Percentiles rank a stretch among this genome's conserved stretches.
These are phyloP conservation scores for Didymella segeticola DNA, from an alignment of 2,329 filamentous ascomycete species.

Conservation along the genomic window DNA sequence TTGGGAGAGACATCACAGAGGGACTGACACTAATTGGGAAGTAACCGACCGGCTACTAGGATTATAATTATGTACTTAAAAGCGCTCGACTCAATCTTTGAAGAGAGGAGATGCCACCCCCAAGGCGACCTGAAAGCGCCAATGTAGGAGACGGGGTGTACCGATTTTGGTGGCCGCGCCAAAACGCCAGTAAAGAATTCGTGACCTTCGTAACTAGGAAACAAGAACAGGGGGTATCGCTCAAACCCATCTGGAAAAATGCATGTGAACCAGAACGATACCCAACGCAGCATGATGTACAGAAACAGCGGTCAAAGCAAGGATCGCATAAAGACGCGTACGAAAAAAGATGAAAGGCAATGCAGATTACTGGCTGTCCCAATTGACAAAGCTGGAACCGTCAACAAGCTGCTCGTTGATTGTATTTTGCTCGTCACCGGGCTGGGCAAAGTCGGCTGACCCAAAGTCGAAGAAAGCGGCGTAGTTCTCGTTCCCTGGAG, in stretches of 20 bases:
- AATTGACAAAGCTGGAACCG: conserved; percentile 32
- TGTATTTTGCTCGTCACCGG: conserved; percentile 25
- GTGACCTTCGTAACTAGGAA: conserved; percentile 11
- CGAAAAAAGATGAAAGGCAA: background rate
- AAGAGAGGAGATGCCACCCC: conserved; percentile 19
- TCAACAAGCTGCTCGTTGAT: conserved; percentile 28
- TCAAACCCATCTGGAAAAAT: conserved; percentile 10
- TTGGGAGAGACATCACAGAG: conserved; percentile 2
- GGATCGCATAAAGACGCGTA: background rate
- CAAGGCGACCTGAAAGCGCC: conserved; percentile 23
- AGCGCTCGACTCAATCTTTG: conserved; percentile 6
- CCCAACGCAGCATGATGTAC: conserved; percentile 4
- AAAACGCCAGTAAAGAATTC: conserved; percentile 11
- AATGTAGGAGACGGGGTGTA: conserved; percentile 9
- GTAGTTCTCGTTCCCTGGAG: conserved; percentile 31
- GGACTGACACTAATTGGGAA: background rate
- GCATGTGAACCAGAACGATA: conserved; percentile 10
- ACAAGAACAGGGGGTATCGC: conserved; percentile 9
- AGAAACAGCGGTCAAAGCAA: background rate
- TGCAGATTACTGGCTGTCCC: conserved; percentile 22
- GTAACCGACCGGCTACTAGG: conserved; percentile 3
- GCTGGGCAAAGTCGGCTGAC: conserved; percentile 20
- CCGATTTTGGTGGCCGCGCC: conserved; percentile 9
- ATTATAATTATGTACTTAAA: conserved; percentile 29
- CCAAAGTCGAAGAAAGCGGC: conserved; percentile 34